Percentiles rank a stretch among this genome's conserved stretches.
Conservation (phyloP, 1,139 yeast species). For the Taiozyma sp. region DNA sequence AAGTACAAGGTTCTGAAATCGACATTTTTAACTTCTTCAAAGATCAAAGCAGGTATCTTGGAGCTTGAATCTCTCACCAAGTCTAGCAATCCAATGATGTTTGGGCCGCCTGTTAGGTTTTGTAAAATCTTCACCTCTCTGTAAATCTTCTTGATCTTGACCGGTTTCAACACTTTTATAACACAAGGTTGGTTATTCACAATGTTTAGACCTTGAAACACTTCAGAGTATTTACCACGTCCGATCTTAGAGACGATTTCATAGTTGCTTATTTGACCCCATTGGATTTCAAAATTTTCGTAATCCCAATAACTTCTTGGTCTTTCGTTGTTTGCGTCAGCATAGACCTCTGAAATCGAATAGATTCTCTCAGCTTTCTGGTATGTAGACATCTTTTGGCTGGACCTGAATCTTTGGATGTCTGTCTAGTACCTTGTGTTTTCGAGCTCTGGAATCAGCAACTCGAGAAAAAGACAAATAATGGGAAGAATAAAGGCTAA, state of each 20-base stretch:
- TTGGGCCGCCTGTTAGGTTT: slow-evolving; percentile 83
- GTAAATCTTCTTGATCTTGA: slow-evolving; percentile 91
- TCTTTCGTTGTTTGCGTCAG: slow-evolving; percentile 74
- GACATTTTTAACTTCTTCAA: slow-evolving; percentile 84
- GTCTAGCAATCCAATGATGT: slow-evolving; percentile 75
- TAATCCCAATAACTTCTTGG: slow-evolving; percentile 95
- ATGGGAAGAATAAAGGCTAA: neutral
- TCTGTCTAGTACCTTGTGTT: neutral
- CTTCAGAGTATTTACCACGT: slow-evolving; percentile 96
- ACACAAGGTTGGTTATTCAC: slow-evolving; percentile 56
- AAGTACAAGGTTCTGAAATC: slow-evolving; percentile 92
- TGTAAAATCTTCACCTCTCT: slow-evolving; percentile 91
- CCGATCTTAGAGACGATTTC: slow-evolving; percentile 93
- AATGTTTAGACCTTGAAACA: slow-evolving; percentile 73
- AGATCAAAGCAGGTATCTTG: slow-evolving; percentile 89
- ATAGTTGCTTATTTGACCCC: slow-evolving; percentile 65
- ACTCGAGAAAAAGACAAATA: neutral
- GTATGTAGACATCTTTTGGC: slow-evolving; percentile 16
- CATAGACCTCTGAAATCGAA: slow-evolving; percentile 60
- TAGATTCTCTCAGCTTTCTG: slow-evolving; percentile 33
- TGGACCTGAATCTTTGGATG: neutral
- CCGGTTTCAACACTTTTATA: slow-evolving; percentile 94
- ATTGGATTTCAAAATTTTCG: slow-evolving; percentile 54
- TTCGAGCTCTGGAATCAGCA: neutral
- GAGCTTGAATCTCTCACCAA: slow-evolving; percentile 87